Evolutionary conservation across 805 yeast species (phyloP).

Genomic region (Myxozyma monticola): DNA sequence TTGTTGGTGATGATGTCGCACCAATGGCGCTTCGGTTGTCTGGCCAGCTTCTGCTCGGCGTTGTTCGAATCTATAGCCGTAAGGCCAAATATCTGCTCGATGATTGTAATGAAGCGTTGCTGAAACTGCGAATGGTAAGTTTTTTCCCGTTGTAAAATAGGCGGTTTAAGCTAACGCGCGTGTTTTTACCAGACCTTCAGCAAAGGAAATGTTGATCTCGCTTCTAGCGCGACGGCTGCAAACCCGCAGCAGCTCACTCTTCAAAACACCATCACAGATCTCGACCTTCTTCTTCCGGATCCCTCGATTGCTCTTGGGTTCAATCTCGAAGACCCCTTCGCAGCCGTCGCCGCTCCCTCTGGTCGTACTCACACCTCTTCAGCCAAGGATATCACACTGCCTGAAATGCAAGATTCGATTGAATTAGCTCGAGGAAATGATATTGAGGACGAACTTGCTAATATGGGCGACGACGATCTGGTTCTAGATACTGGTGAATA

Average conservation of each 20-base stretch:
- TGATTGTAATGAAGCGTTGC: constrained; percentile 75
- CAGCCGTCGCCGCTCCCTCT: constrained; percentile 25
- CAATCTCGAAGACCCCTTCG: constrained; percentile 29
- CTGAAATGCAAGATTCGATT: constrained; percentile 55
- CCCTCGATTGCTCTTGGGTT: constrained; percentile 34
- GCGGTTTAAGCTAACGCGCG: background rate
- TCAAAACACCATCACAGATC: constrained; percentile 75
- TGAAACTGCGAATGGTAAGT: constrained; percentile 59
- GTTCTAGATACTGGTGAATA: constrained; percentile 53
- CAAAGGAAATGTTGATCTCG: constrained; percentile 51
- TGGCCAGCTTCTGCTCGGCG: constrained; percentile 83
- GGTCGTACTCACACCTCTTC: constrained; percentile 30
- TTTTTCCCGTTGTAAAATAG: background rate
- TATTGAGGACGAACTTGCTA: constrained; percentile 39
- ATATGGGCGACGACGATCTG: constrained; percentile 46
- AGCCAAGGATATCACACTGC: constrained; percentile 29
- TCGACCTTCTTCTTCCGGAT: constrained; percentile 51
- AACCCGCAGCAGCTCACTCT: constrained; percentile 61
- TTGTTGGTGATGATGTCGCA: constrained; percentile 51
- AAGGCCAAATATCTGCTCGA: constrained; percentile 80
- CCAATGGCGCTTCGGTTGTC: constrained; percentile 77
- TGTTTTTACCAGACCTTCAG: constrained; percentile 34
- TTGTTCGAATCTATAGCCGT: constrained; percentile 80
- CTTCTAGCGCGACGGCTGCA: constrained; percentile 58
- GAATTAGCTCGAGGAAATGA: constrained; percentile 60